Evolutionary conservation across 805 yeast genomes (phyloP).

Genomic region (Starmera pachycereana): DNA sequence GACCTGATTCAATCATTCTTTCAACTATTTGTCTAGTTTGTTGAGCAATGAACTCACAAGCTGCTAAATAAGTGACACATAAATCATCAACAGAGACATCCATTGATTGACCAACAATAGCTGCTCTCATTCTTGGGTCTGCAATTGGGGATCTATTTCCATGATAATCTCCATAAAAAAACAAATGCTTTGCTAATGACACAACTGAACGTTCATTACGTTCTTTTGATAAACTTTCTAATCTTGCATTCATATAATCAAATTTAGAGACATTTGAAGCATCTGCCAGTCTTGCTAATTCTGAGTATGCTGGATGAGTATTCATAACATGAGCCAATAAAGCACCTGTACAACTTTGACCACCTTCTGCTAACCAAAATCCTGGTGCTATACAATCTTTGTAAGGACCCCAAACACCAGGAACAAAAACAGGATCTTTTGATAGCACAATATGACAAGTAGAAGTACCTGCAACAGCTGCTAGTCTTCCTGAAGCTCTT

Average conservation of each 20-base stretch:
- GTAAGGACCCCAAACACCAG: slow-evolving; percentile 99
- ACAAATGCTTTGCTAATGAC: slow-evolving; percentile 71
- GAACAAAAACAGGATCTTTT: slow-evolving; percentile 74
- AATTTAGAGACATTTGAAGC: slow-evolving; percentile 65
- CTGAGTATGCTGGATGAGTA: slow-evolving; percentile 80
- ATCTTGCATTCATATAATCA: slow-evolving; percentile 67
- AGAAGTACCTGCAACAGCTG: slow-evolving; percentile 98
- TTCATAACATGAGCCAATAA: slow-evolving; percentile 78
- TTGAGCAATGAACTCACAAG: slow-evolving; percentile 95
- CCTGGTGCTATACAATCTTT: slow-evolving; percentile 85
- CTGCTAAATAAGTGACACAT: slow-evolving; percentile 80
- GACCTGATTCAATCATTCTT: slow-evolving; percentile 74
- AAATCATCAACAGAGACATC: slow-evolving; percentile 77
- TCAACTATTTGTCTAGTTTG: slow-evolving; percentile 94
- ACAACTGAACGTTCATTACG: slow-evolving; percentile 62
- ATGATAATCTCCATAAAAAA: slow-evolving; percentile 92
- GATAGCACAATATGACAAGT: slow-evolving; percentile 93
- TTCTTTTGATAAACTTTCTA: slow-evolving; percentile 55
- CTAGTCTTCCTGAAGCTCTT: slow-evolving; percentile 72
- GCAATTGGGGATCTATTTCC: slow-evolving; percentile 98
- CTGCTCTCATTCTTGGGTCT: slow-evolving; percentile 86
- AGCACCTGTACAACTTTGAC: slow-evolving; percentile 97
- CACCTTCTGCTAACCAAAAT: slow-evolving; percentile 96
- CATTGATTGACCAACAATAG: slow-evolving; percentile 88
- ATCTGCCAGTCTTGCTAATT: slow-evolving; percentile 57